A percentile compares a stretch with the other conserved stretches of the same genome.
These are phyloP conservation scores for Mucor ambiguus DNA, from an alignment of 371 early-diverging fungal genomes.

Conservation along the genomic window DNA sequence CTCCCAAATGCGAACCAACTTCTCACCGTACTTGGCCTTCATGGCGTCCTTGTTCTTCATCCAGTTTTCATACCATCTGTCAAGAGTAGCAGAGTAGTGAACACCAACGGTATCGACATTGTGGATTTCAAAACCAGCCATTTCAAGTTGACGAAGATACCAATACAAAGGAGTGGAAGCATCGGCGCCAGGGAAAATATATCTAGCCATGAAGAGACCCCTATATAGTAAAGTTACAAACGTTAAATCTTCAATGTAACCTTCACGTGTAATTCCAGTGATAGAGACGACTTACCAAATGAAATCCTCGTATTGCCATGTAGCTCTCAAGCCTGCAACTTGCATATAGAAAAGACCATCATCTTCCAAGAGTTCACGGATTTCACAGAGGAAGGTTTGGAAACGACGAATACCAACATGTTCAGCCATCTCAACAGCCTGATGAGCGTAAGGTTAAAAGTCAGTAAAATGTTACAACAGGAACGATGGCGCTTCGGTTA, in stretches of 20 bases:
- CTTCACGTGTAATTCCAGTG: background rate
- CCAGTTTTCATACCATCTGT: constrained; percentile 98
- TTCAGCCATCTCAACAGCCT: constrained; percentile 96
- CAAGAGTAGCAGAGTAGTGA: constrained; percentile 96
- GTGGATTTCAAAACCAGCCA: constrained; percentile 91
- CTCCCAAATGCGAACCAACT: constrained; percentile 86
- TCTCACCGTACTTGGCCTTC: constrained; percentile 83
- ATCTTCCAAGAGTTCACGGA: constrained; percentile 93
- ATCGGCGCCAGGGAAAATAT: constrained; percentile 98
- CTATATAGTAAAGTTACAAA: constrained; percentile 40
- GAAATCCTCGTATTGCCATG: constrained; percentile 90
- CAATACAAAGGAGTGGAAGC: constrained; percentile 96
- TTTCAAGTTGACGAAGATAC: constrained; percentile 89
- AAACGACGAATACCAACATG: constrained; percentile 96
- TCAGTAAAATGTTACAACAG: background rate
- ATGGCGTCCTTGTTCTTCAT: constrained; percentile 87
- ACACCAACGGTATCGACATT: constrained; percentile 92
- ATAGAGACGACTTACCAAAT: constrained; percentile 55
- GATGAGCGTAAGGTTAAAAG: constrained; percentile 20
- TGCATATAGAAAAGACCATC: constrained; percentile 98
- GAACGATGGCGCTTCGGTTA: background rate
- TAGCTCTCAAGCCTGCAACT: constrained; percentile 92
- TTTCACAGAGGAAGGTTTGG: constrained; percentile 89
- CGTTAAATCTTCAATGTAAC: background rate
- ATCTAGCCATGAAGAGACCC: constrained; percentile 97